Evolutionary conservation across 345 rosid species (phyloP).

Genomic region (Ceriops tagal): DNA sequence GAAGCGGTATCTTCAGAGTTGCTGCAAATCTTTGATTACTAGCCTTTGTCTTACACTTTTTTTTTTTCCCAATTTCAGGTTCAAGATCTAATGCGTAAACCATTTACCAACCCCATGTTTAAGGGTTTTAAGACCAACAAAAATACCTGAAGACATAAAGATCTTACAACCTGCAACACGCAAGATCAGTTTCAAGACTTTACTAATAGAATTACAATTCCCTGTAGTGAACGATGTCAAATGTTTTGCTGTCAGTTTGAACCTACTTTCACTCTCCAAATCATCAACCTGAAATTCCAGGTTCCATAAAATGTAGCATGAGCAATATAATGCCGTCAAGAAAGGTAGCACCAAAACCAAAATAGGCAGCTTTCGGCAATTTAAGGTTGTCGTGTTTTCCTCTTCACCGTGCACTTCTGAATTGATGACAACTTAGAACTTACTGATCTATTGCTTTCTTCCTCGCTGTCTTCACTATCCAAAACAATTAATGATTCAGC

Average conservation of each 20-base stretch:
- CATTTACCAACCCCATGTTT: too few species aligned
- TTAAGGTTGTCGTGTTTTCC: conserved; percentile 28
- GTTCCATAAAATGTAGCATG: neutral
- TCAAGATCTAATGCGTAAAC: too few species aligned
- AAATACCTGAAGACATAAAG: too few species aligned
- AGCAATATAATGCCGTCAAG: neutral
- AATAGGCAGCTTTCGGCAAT: neutral
- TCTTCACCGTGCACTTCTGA: conserved; percentile 31
- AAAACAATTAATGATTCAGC: conserved; percentile 50
- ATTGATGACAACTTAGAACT: conserved; percentile 36
- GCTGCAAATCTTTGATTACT: too few species aligned
- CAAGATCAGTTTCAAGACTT: too few species aligned
- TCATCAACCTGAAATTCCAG: neutral
- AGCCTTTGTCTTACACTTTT: too few species aligned
- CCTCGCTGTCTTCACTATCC: conserved; percentile 81
- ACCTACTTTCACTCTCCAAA: neutral
- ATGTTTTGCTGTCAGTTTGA: neutral
- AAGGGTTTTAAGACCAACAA: too few species aligned
- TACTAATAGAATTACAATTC: too few species aligned
- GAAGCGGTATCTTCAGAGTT: too few species aligned
- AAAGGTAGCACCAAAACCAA: neutral
- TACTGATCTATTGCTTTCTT: conserved; percentile 33
- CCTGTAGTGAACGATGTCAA: too few species aligned
- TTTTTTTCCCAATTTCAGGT: neutral
- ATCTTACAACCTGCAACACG: too few species aligned